These are phyloP conservation scores for Fusarium azukiicola DNA, from an alignment of 2,329 filamentous ascomycete species.

Conservation along the genomic window DNA sequence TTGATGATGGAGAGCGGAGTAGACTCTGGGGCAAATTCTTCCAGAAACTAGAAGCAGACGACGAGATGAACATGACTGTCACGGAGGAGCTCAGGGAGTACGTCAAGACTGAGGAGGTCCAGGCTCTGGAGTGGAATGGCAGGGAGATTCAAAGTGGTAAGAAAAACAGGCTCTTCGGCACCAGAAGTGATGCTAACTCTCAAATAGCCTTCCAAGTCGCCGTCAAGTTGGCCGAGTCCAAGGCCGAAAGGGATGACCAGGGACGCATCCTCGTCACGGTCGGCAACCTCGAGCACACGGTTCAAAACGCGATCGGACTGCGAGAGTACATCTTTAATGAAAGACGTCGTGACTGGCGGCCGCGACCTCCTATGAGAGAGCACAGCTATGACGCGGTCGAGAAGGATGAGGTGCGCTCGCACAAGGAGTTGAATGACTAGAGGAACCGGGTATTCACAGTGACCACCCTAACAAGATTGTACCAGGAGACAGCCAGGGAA, in stretches of 20 bases:
- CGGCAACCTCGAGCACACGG: neutral
- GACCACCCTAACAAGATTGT: neutral
- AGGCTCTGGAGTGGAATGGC: neutral
- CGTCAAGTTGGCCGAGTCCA: neutral
- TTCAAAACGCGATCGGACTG: neutral
- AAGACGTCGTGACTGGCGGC: neutral
- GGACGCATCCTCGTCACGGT: neutral
- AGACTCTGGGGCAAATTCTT: neutral
- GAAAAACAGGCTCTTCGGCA: neutral
- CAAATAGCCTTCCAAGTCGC: constrained; percentile 1
- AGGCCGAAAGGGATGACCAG: neutral
- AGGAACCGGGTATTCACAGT: neutral
- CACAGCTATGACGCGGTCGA: neutral
- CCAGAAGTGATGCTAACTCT: neutral
- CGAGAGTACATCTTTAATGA: neutral
- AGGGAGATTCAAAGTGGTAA: neutral
- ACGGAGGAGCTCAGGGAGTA: neutral
- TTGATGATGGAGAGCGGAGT: neutral
- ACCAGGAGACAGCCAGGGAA: neutral
- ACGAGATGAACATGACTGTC: neutral
- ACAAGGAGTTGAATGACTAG: neutral
- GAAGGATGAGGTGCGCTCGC: constrained; percentile 1
- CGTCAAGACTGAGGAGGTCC: neutral
- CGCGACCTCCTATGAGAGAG: neutral
- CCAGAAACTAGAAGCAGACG: neutral